Evolutionary conservation across 1,284 basidiomycete genomes (phyloP), one percentile per base, ranked within the genome.

Genomic region (Neonothopanus nambi): DNA sequence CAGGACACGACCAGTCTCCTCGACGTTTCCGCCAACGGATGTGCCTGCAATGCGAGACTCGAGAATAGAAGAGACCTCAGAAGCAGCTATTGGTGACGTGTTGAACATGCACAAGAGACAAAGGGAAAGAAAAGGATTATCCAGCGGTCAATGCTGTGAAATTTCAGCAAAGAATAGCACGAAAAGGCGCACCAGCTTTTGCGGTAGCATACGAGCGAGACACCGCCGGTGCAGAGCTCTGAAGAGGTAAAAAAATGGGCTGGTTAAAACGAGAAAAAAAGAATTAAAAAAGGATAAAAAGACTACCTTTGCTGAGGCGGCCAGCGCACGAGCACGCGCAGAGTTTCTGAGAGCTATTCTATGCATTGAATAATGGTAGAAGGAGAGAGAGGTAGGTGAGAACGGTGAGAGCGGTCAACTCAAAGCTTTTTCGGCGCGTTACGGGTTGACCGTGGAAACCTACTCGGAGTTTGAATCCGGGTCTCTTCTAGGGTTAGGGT

Each of bases 11-110:
- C 96, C 96, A 60, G 96, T 98, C 81, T 99, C 96, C 81, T 98
- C 93, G 68, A 98, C 93, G 74, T 98, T 96, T 70, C 87, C 91
- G 67, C 91, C 88, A 65, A 93, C 80, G 65, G 89, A 81, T 62
- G 91, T 84, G 73, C 96, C 95, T 65, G 95, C 87, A 75, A 99
- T 99, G 75, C 96, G 93, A 71, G 91, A 91, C 84, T 99, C 96
- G 70, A 99, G 88, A 79, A 99, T 98, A 67, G 94, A 95, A 58
- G 95, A 96, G 67, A 99, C 96, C 85, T 99, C 96, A 68, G 95
- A 96, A 65, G 95, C 95, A 74, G 95, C 96, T 98, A 28, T 67
- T 57, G 53, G 72, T 78, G 71, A 78, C 72, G 73, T 76, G 71
- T 75, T 42, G 24, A 55, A 46, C 55, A 33, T 3, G 30, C 30